Evolutionary conservation across 1,139 yeast species (phyloP), one percentile per base, ranked within the genome.

Genomic region (Ogataea hybrid): DNA sequence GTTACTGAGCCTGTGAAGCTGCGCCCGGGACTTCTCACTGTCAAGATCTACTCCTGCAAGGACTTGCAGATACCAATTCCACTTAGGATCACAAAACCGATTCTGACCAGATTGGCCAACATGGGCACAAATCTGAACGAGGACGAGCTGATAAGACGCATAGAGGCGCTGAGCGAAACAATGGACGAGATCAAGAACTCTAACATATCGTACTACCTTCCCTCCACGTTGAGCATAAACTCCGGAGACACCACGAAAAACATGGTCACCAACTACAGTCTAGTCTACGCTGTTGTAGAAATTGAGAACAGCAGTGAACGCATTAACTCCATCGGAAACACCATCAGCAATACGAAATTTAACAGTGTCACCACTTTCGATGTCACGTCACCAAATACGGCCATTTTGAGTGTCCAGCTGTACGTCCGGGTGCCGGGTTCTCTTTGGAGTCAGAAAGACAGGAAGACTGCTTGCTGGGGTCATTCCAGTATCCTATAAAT

Each of bases 341-440:
- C 65, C 2, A 68, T 81, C 46, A 71, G 74, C 20, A 62, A 68
- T 40, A 87, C 90, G 2, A 70, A 71, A 17, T 92, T 96, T 81
- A 90, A 89, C 62, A 86, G 85, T 54, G 89, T 87, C 16, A 86
- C 95, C 10, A 81, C 90, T 8, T 92, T 92, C 61, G 98, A 92
- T 71, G 95, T 90, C 20, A 83, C 95, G 10, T 78, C 87, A 35
- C 73, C 70, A 28, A 57, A 51, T 29, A 59, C 57, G n/a, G 58
- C 63, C 3, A 44, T 65, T 40, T 61, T 81, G 43, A 81, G 77
- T 52, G 69, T 88, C 42, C 90, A 85, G 62, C 74, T 86, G 27
- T 89, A 84, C 60, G 81, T 85, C 39, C 73, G 92, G 48, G 73
- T 87, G 43, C 95, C 95, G 9, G 79, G 81, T 18, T 70, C 80